These are phyloP conservation scores for Talaromyces sp. DNA, from an alignment of 2,329 filamentous ascomycete species.

Conservation along the genomic window DNA sequence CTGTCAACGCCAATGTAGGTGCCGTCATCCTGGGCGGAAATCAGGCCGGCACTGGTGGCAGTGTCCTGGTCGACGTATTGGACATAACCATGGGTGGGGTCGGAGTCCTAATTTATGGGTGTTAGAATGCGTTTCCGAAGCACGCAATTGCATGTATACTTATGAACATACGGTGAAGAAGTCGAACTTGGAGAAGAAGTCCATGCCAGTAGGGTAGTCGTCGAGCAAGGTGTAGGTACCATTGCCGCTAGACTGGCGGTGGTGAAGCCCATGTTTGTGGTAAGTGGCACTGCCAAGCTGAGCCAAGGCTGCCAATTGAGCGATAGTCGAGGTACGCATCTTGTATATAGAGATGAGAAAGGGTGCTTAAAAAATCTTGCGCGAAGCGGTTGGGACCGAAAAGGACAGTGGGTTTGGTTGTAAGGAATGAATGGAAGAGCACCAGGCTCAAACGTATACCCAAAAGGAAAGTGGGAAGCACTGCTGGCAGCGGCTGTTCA, in stretches of 20 bases:
- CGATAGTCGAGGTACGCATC: slow-evolving; percentile 25
- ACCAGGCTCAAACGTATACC: slow-evolving; percentile 7
- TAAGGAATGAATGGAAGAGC: slow-evolving; percentile 9
- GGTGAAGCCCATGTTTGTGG: slow-evolving; percentile 7
- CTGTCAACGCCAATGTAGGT: slow-evolving; percentile 65
- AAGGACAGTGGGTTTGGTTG: not conserved
- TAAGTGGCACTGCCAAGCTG: slow-evolving; percentile 23
- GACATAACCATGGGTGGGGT: slow-evolving; percentile 73
- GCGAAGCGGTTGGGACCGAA: not conserved
- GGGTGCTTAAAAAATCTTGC: not conserved
- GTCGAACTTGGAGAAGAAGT: slow-evolving; percentile 48
- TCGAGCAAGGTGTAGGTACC: slow-evolving; percentile 38
- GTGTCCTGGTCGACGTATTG: slow-evolving; percentile 57
- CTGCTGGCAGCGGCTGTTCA: not conserved
- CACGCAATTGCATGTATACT: not conserved
- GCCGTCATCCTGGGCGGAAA: slow-evolving; percentile 48
- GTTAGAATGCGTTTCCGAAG: not conserved
- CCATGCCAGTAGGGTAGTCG: slow-evolving; percentile 38
- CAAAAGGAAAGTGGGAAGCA: not conserved
- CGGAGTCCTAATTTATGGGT: slow-evolving; percentile 33
- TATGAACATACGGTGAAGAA: slow-evolving; percentile 43
- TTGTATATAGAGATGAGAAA: slow-evolving; percentile 3
- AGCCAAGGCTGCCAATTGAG: slow-evolving; percentile 25
- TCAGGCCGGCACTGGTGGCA: slow-evolving; percentile 54
- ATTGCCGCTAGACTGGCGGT: slow-evolving; percentile 10